Base-by-base conservation (phyloP, 148 eudicot species). In the Vaccinium corymbosum region DNA sequence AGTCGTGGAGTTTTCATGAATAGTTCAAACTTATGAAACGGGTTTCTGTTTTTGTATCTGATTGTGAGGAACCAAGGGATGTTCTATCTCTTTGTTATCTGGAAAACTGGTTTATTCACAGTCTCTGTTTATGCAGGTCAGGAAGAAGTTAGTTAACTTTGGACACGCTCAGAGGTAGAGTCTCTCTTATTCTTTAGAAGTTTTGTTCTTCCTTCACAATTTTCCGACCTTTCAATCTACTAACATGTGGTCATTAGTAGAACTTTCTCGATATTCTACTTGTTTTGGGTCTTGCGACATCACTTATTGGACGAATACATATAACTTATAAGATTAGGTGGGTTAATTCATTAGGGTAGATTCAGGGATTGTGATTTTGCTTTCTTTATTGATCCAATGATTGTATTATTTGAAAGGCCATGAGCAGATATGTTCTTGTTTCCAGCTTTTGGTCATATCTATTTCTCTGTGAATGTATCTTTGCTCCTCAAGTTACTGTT, bases 81-180 rank as follows among this genome's bases (percentile, higher is more conserved):
- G 20, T 25, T 76, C 25, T 59, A 6, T 0, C 16, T 57, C 22
- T 25, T 32, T 74, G 51, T 38, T 22, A 42, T 74, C 15, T 25
- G 48, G 73, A 82, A 35, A 72, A 50, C 11, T 7, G 52, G 11
- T 42, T 42, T 42, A 89, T 75, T 52, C 74, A 81, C 64, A 57
- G 82, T 75, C 48, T 83, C 17, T 80, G 81, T 66, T n/a, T 29
- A 56, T 86, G 86, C 97, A 95, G 98, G 95, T 95, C 80, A 95
- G 89, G 86, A 90, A 87, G 94, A 95, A 95, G 91, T 87, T 95
- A 85, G 86, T 84, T 61, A 89, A 71, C 87, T 57, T 90, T 46
- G 97, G 98, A 51, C 98, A 91, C 88, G 85, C 90, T 83, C 98
- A 95, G 85, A 95, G 98, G 98, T 95, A 38, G 74, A 85, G 51